Evolutionary conservation across 345 rosid genomes (phyloP).

Genomic region (Gossypium thurberi): DNA sequence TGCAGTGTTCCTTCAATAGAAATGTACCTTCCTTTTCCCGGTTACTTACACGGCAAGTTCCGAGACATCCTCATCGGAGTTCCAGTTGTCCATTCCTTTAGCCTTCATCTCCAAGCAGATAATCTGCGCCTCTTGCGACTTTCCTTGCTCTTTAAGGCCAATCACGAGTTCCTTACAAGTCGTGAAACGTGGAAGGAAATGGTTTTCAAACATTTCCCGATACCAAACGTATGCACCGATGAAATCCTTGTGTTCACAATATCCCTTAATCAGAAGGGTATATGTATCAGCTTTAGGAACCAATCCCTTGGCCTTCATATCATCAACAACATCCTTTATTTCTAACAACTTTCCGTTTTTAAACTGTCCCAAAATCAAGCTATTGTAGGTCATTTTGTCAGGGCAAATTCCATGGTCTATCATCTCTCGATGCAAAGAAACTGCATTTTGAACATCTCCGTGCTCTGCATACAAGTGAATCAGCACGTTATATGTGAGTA

Average conservation of each 20-base stretch:
- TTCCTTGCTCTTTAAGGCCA: conserved; percentile 57
- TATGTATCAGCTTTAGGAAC: conserved; percentile 65
- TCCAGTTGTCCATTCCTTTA: conserved; percentile 34
- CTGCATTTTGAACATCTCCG: conserved; percentile 41
- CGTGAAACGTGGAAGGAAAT: conserved; percentile 32
- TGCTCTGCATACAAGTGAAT: conserved; percentile 46
- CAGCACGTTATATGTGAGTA: conserved; percentile 40
- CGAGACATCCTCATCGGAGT: conserved; percentile 10
- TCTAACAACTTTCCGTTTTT: conserved; percentile 37
- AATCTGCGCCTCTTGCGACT: conserved; percentile 42
- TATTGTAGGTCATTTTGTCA: conserved; percentile 58
- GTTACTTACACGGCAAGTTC: conserved; percentile 4
- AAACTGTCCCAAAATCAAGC: conserved; percentile 54
- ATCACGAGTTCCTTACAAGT: conserved; percentile 36
- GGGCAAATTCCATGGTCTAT: conserved; percentile 36
- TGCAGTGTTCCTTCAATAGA: background rate
- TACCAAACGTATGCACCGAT: conserved; percentile 61
- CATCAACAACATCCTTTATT: conserved; percentile 36
- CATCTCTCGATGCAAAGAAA: conserved; percentile 48
- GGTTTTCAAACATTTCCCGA: conserved; percentile 58
- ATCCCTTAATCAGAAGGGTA: conserved; percentile 48
- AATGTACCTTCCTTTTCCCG: background rate
- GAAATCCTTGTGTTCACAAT: conserved; percentile 45
- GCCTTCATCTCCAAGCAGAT: conserved; percentile 45
- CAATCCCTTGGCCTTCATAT: conserved; percentile 48